phyloP scores from a whole-genome alignment of 768 basidiomycete genomes.

The Cyathus striatus region DNA sequence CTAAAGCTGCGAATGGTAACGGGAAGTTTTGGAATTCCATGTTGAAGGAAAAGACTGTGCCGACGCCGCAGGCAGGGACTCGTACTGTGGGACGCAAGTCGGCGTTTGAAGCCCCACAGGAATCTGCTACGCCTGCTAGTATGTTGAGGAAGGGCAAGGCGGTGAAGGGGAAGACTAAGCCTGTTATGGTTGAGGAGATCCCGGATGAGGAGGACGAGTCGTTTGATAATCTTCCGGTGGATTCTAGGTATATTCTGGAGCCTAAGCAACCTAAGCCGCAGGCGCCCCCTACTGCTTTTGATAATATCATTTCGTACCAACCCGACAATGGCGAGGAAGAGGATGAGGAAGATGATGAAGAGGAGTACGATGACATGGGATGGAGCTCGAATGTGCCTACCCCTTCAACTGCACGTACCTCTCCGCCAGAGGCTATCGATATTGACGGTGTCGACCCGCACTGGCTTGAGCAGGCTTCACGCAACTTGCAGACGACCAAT shows the following conservation, averaged over 20 bases:
- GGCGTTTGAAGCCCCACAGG: conserved; percentile 20
- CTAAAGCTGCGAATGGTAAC: background rate
- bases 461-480: conserved; percentile 1
- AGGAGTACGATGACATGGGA: conserved; percentile 2
- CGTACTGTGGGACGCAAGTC: conserved; percentile 8
- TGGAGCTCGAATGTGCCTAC: too few species aligned
- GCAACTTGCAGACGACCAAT: background rate
- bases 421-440: too few species aligned
- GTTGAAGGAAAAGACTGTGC: conserved; percentile 15
- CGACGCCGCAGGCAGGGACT: conserved; percentile 9
- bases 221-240: conserved; percentile 25
- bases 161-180: conserved; percentile 21
- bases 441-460: background rate
- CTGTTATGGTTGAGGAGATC: conserved; percentile 36
- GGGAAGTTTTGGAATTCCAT: background rate
- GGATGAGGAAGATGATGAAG: conserved; percentile 13
- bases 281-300: conserved; percentile 28
- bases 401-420: too few species aligned
- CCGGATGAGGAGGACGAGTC: conserved; percentile 35
- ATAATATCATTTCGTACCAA: conserved; percentile 29
- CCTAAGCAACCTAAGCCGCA: conserved; percentile 42
- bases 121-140: conserved; percentile 15
- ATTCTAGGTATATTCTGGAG: conserved; percentile 29
- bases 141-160: conserved; percentile 14
- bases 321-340: conserved; percentile 12